Evolutionary conservation across 257 asterid genomes (phyloP).

Genomic region (Solanum pinnatisectum): DNA sequence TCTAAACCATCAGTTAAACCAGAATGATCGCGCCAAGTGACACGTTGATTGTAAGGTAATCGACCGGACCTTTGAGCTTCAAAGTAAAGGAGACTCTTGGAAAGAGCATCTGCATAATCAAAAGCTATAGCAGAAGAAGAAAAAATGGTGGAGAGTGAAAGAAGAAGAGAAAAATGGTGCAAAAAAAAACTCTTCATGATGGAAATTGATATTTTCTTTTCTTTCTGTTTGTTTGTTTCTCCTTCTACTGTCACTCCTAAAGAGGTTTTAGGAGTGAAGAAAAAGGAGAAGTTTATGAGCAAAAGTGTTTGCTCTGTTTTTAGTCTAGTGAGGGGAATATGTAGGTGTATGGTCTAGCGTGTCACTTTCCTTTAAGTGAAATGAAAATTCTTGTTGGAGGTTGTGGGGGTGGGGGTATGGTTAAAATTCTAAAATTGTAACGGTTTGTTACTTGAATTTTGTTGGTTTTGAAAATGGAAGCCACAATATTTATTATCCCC

Average conservation of each 20-base stretch:
- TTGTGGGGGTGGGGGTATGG: not conserved
- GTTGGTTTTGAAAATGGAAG: not conserved
- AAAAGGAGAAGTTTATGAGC: not conserved
- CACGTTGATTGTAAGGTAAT: slow-evolving; percentile 21
- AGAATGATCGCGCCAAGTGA: slow-evolving; percentile 25
- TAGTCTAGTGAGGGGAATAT: not conserved
- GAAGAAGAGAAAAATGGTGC: not conserved
- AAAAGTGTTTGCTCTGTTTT: not conserved
- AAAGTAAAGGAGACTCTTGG: slow-evolving; percentile 17
- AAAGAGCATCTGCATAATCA: slow-evolving; percentile 19
- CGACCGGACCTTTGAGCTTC: slow-evolving; percentile 34
- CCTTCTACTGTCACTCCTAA: slow-evolving; percentile 1
- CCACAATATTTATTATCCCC: not conserved
- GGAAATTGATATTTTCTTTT: not conserved
- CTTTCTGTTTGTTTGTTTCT: not conserved
- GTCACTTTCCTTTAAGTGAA: not conserved
- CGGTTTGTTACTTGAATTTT: not conserved
- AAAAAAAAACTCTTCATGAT: not conserved
- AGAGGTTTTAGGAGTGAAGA: slow-evolving; percentile 9
- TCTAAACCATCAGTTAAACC: slow-evolving; percentile 29
- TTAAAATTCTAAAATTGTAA: not conserved
- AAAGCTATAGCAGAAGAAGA: not conserved
- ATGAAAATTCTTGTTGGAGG: not conserved
- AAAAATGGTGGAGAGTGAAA: not conserved
- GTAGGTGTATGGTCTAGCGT: not conserved